Conservation (phyloP, 495 filamentous ascomycete species). For the Neurospora pannonica region DNA sequence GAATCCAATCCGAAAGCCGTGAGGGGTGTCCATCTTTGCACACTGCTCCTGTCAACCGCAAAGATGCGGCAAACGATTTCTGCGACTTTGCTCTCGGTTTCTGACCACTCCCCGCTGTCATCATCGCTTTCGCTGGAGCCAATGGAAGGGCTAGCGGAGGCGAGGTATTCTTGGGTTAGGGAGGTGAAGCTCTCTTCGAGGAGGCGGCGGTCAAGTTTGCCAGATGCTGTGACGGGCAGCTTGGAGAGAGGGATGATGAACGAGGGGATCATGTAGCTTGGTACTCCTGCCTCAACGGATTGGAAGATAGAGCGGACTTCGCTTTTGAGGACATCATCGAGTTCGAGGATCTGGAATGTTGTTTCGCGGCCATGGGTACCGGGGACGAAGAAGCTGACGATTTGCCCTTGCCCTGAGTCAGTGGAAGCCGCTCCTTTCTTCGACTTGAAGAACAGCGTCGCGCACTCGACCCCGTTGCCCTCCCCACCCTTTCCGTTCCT, state of each 20-base stretch:
- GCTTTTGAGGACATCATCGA: slow-evolving; percentile 8
- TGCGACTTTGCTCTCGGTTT: slow-evolving; percentile 40
- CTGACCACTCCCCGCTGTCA: slow-evolving; percentile 39
- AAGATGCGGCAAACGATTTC: slow-evolving; percentile 35
- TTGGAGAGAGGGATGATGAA: slow-evolving; percentile 54
- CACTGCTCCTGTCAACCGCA: slow-evolving; percentile 41
- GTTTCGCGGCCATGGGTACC: neutral
- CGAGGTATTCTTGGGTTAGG: slow-evolving; percentile 10
- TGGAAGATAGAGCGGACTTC: slow-evolving; percentile 31
- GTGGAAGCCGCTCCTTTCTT: slow-evolving; percentile 4
- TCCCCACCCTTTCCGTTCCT: neutral
- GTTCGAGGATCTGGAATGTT: slow-evolving; percentile 16
- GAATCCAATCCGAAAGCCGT: slow-evolving; percentile 62
- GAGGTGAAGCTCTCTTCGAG: slow-evolving; percentile 11
- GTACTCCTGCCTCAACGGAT: slow-evolving; percentile 34
- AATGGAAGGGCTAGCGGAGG: slow-evolving; percentile 11
- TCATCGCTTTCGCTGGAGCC: slow-evolving; percentile 18
- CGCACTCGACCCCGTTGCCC: slow-evolving; percentile 19
- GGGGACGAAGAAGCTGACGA: slow-evolving; percentile 53
- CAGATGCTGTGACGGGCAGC: slow-evolving; percentile 54
- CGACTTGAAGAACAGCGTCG: slow-evolving; percentile 37
- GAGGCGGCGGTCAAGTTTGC: slow-evolving; percentile 46
- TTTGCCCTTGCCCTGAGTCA: slow-evolving; percentile 22
- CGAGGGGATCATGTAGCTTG: slow-evolving; percentile 60
- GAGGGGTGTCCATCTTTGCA: slow-evolving; percentile 41